phyloP scores from a whole-genome alignment of 2,329 filamentous ascomycete species.

The Pseudocercospora crystallina region DNA sequence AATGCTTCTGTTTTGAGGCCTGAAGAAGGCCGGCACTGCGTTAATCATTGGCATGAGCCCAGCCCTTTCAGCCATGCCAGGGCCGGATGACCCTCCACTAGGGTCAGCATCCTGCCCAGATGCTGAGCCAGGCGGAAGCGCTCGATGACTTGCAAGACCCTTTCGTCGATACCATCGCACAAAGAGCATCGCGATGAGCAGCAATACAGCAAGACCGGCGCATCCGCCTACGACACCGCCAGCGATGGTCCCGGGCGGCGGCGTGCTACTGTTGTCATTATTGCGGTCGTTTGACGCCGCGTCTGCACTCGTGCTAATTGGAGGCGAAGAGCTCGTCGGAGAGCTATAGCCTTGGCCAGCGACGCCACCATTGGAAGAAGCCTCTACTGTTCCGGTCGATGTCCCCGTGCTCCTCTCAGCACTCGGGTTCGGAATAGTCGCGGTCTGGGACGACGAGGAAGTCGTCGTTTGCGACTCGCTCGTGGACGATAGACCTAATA shows the following conservation, averaged over 20 bases:
- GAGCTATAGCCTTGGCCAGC: conserved; percentile 9
- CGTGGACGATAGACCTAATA: conserved; percentile 11
- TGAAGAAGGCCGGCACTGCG: conserved; percentile 39
- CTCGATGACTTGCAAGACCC: conserved; percentile 24
- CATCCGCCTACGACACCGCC: conserved; percentile 64
- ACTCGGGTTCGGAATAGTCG: conserved; percentile 2
- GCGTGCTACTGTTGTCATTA: conserved; percentile 23
- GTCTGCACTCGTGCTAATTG: conserved; percentile 10
- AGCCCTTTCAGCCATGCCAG: conserved; percentile 43
- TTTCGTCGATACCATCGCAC: conserved; percentile 52
- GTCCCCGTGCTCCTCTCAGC: conserved; percentile 9
- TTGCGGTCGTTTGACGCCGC: conserved; percentile 5
- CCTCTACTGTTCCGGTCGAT: conserved; percentile 9
- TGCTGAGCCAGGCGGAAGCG: conserved; percentile 25
- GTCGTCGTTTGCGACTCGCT: too few species aligned
- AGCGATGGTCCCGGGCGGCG: conserved; percentile 55
- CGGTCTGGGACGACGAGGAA: background rate
- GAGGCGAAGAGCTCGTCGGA: conserved; percentile 9
- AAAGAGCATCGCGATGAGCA: conserved; percentile 53
- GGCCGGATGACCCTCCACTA: conserved; percentile 19
- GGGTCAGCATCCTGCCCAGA: conserved; percentile 15
- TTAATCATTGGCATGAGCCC: conserved; percentile 38
- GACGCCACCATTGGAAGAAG: conserved; percentile 6
- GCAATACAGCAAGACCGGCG: conserved; percentile 55
- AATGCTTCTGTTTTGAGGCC: conserved; percentile 34